phyloP scores from a whole-genome alignment of 805 yeast genomes.

The Metschnikowia kunwiensis region DNA sequence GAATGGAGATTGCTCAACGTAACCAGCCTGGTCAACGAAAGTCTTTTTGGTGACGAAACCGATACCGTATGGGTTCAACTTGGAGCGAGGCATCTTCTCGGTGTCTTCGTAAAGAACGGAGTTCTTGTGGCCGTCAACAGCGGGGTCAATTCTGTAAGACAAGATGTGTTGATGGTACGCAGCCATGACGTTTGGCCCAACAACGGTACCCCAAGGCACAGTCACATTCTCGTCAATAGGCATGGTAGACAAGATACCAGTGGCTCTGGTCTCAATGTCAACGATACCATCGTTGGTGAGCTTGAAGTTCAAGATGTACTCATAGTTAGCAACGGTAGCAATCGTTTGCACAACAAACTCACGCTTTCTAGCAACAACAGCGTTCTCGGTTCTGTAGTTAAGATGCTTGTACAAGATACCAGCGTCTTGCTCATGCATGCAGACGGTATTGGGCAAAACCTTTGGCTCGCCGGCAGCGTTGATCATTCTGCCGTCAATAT shows the following conservation, averaged over 20 bases:
- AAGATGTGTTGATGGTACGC: slow-evolving; percentile 82
- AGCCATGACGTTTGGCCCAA: slow-evolving; percentile 80
- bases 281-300: slow-evolving; percentile 78
- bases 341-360: slow-evolving; percentile 77
- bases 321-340: slow-evolving; percentile 83
- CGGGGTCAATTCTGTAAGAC: slow-evolving; percentile 77
- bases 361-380: slow-evolving; percentile 76
- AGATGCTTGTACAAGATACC: slow-evolving; percentile 77
- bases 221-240: slow-evolving; percentile 67
- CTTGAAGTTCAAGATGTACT: slow-evolving; percentile 68
- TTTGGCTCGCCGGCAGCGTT: slow-evolving; percentile 60
- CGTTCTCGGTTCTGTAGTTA: slow-evolving; percentile 67
- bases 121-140: slow-evolving; percentile 77
- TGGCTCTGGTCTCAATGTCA: slow-evolving; percentile 76
- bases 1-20: slow-evolving; percentile 70
- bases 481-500: slow-evolving; percentile 59
- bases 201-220: slow-evolving; percentile 72
- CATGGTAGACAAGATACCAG: slow-evolving; percentile 84
- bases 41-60: slow-evolving; percentile 67
- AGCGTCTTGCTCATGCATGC: slow-evolving; percentile 78
- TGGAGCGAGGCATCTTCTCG: slow-evolving; percentile 53
- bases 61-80: slow-evolving; percentile 61
- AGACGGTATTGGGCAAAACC: slow-evolving; percentile 64
- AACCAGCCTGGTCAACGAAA: slow-evolving; percentile 66
- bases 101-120: slow-evolving; percentile 71